phyloP scores from a whole-genome alignment of 306 rosid species.

The Delonix regia region DNA sequence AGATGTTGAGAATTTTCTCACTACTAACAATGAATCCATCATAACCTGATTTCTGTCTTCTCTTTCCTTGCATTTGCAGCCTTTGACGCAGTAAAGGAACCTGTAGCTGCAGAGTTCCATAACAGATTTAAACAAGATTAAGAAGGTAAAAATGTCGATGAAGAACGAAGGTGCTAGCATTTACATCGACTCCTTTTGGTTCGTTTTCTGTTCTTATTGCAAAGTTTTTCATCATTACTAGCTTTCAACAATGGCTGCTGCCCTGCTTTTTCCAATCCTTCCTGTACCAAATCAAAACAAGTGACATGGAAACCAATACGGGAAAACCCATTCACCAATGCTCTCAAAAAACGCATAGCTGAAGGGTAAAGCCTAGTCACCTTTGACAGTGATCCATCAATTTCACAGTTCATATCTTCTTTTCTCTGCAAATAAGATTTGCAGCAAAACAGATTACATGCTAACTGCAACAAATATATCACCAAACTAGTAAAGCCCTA shows the following conservation, averaged over 20 bases:
- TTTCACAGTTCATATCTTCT: constrained; percentile 42
- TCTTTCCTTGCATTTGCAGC: constrained; percentile 56
- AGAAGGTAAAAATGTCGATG: neutral
- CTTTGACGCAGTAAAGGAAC: constrained; percentile 54
- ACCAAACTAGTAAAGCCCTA: neutral
- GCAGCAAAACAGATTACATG: neutral
- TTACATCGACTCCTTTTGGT: constrained; percentile 71
- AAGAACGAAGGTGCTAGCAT: constrained; percentile 28
- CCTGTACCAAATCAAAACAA: constrained; percentile 50
- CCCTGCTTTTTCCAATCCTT: constrained; percentile 43
- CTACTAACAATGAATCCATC: constrained; percentile 15
- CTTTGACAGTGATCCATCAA: constrained; percentile 46
- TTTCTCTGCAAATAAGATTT: constrained; percentile 49
- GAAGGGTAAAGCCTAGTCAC: constrained; percentile 37
- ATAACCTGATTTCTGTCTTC: constrained; percentile 64
- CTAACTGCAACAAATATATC: neutral
- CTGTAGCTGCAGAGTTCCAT: constrained; percentile 58
- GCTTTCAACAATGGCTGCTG: constrained; percentile 31
- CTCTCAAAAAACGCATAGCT: constrained; percentile 12
- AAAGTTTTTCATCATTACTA: constrained; percentile 41
- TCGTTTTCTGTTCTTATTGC: constrained; percentile 45
- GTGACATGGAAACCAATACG: constrained; percentile 9
- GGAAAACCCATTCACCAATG: constrained; percentile 26
- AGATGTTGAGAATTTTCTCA: constrained; percentile 20
- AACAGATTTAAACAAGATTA: neutral